phyloP scores from a whole-genome alignment of 257 asterid species.

The Forsythia viridissima region DNA sequence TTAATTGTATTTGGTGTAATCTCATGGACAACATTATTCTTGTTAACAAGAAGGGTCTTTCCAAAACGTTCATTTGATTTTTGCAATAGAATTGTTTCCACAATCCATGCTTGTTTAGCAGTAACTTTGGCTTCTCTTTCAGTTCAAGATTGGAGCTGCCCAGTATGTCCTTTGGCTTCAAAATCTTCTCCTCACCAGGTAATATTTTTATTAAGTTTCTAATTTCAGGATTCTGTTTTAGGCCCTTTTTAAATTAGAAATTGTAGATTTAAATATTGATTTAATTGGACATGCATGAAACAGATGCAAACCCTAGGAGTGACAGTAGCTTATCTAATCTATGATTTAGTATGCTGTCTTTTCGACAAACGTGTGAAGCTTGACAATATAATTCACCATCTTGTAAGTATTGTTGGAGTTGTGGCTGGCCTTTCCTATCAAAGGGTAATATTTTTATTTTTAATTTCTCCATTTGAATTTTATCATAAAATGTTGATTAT shows the following conservation, averaged over 20 bases:
- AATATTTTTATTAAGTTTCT: not conserved
- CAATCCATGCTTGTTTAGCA: slow-evolving; percentile 58
- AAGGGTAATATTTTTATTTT: slow-evolving; percentile 42
- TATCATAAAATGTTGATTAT: not conserved
- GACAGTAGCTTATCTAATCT: slow-evolving; percentile 51
- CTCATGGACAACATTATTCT: slow-evolving; percentile 69
- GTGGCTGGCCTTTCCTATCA: slow-evolving; percentile 71
- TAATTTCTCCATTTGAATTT: not conserved
- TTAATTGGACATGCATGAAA: slow-evolving; percentile 13
- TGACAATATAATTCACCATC: slow-evolving; percentile 74
- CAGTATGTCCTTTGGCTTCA: slow-evolving; percentile 74
- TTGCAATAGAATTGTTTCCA: slow-evolving; percentile 77
- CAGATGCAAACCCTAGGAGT: slow-evolving; percentile 75
- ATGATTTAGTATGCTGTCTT: slow-evolving; percentile 69
- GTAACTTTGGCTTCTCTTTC: slow-evolving; percentile 60
- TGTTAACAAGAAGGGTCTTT: slow-evolving; percentile 36
- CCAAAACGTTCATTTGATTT: slow-evolving; percentile 69
- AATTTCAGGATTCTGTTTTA: not conserved
- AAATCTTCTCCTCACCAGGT: slow-evolving; percentile 74
- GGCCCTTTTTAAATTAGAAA: no score
- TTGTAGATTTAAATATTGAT: not conserved
- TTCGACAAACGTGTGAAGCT: slow-evolving; percentile 53
- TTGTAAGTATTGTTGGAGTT: slow-evolving; percentile 71
- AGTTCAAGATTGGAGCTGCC: slow-evolving; percentile 77
- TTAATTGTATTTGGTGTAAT: slow-evolving; percentile 45